Evolutionary conservation across 306 rosid species (phyloP).

Genomic region (Prunus mume): DNA sequence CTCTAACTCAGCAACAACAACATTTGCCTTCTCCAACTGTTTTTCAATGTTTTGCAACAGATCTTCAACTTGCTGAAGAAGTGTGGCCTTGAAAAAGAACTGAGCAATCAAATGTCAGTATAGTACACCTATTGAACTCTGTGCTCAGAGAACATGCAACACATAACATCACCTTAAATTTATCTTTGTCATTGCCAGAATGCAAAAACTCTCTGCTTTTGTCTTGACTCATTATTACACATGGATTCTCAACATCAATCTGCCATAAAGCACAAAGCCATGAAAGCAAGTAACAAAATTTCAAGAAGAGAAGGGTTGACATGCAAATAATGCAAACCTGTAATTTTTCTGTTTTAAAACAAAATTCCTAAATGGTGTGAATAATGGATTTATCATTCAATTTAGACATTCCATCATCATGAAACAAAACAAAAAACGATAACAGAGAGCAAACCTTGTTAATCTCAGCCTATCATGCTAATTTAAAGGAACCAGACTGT

Average conservation of each 20-base stretch:
- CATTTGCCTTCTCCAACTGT: conserved; percentile 49
- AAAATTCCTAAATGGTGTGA: not conserved
- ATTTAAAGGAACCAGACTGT: not conserved
- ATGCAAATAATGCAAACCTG: not conserved
- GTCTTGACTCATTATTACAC: conserved; percentile 92
- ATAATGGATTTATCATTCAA: not conserved
- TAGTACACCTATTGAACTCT: conserved; percentile 28
- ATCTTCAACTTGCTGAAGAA: conserved; percentile 90
- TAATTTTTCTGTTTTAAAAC: not conserved
- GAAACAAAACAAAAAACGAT: not conserved
- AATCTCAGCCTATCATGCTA: not conserved
- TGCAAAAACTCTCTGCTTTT: conserved; percentile 91
- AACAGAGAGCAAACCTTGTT: not conserved
- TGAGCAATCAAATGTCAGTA: conserved; percentile 49
- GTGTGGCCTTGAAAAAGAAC: conserved; percentile 96
- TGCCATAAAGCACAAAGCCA: conserved; percentile 28
- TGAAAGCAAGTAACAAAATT: conserved; percentile 10
- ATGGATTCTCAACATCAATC: conserved; percentile 98
- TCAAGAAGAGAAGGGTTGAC: conserved; percentile 12
- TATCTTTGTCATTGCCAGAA: conserved; percentile 85
- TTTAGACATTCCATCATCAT: not conserved
- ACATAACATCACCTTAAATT: conserved; percentile 70
- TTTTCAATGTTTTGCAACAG: conserved; percentile 62
- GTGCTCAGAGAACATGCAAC: conserved; percentile 11
- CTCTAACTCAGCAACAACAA: conserved; percentile 62